phyloP scores from a whole-genome alignment of 805 yeast genomes.

The Saccharomycopsis sp. region DNA sequence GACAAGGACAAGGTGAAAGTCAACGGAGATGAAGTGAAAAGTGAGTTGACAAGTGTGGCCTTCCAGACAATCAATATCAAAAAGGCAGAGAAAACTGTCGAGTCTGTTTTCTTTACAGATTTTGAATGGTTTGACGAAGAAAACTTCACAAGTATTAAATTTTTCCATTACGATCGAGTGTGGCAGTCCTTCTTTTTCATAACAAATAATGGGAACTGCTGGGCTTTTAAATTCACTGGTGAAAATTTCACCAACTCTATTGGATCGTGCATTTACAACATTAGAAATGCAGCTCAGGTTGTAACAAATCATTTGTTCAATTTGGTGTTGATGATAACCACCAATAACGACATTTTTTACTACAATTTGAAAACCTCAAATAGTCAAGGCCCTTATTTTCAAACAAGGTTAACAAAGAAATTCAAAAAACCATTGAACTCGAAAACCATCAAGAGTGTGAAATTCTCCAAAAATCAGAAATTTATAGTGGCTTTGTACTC shows the following conservation, averaged over 20 bases:
- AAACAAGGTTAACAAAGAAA: constrained; percentile 13
- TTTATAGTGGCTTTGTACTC: constrained; percentile 20
- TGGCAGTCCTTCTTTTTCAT: constrained; percentile 14
- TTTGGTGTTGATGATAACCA: constrained; percentile 11
- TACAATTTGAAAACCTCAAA: constrained; percentile 6
- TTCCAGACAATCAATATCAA: constrained; percentile 12
- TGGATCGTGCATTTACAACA: constrained; percentile 17
- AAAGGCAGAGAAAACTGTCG: constrained; percentile 1
- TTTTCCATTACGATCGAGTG: constrained; percentile 9
- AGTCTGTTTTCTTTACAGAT: constrained; percentile 16
- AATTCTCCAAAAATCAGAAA: constrained; percentile 16
- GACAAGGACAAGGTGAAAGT: not conserved
- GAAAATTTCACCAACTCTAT: constrained; percentile 6
- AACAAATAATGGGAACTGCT: constrained; percentile 18
- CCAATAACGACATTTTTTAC: constrained; percentile 11
- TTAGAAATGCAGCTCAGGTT: constrained; percentile 11
- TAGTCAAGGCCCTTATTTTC: not conserved
- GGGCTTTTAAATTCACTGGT: constrained; percentile 13
- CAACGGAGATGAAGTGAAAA: constrained; percentile 1
- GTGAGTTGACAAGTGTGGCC: constrained; percentile 1
- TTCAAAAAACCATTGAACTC: constrained; percentile 19
- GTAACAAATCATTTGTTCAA: constrained; percentile 16
- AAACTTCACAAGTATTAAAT: not conserved
- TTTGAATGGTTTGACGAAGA: constrained; percentile 13
- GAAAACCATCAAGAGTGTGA: constrained; percentile 7